These are phyloP conservation scores for Neobulgaria alba DNA, from an alignment of 2,329 filamentous ascomycete species.

Conservation along the genomic window DNA sequence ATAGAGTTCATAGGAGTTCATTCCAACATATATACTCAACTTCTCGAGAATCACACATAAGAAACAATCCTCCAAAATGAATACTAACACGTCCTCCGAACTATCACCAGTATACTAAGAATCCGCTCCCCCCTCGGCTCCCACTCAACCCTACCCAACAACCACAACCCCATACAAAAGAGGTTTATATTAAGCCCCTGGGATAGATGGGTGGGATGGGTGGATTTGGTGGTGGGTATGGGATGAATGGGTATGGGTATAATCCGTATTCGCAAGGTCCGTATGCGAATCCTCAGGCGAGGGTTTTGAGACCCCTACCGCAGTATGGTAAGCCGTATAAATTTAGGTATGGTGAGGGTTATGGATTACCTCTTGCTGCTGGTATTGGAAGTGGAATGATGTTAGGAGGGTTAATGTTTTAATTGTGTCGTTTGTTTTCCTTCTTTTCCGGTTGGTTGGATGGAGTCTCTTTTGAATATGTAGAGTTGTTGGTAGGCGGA, in stretches of 20 bases:
- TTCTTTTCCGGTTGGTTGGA: not conserved
- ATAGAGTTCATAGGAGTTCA: too few species aligned
- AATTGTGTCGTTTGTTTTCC: not conserved
- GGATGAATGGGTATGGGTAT: constrained; percentile 30
- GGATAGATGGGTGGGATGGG: constrained; percentile 19
- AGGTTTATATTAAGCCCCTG: constrained; percentile 52
- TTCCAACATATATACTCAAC: not conserved
- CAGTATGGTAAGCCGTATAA: constrained; percentile 39
- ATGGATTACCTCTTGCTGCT: constrained; percentile 37
- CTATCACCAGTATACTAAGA: too few species aligned
- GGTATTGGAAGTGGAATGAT: constrained; percentile 39
- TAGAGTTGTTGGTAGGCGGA: too few species aligned
- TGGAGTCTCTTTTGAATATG: too few species aligned
- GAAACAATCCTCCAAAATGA: too few species aligned
- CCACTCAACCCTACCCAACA: not conserved
- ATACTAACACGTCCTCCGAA: too few species aligned
- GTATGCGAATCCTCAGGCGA: constrained; percentile 39
- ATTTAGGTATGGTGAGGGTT: constrained; percentile 36
- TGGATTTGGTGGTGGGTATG: constrained; percentile 20
- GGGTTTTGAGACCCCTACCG: constrained; percentile 38
- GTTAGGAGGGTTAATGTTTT: constrained; percentile 35
- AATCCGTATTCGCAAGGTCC: constrained; percentile 37
- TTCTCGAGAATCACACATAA: not conserved
- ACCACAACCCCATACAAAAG: constrained; percentile 35
- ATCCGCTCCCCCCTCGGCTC: too few species aligned